Evolutionary conservation across 1,284 basidiomycete genomes (phyloP).

Genomic region (Phlebopus sp.): DNA sequence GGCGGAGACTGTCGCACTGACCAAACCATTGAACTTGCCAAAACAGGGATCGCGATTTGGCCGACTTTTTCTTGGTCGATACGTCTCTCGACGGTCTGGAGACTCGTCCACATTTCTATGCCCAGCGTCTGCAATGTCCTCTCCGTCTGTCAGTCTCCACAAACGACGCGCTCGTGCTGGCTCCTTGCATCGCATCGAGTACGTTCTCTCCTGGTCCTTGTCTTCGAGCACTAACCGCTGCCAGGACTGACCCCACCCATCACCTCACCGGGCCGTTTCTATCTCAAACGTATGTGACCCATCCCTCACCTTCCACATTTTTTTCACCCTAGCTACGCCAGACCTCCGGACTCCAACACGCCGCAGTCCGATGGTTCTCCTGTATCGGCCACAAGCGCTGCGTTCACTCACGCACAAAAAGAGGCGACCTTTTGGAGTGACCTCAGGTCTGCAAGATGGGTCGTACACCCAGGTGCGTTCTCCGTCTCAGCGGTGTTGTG

Average conservation of each 20-base stretch:
- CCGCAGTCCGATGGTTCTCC: constrained; percentile 30
- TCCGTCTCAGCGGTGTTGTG: not conserved
- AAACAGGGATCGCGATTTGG: not conserved
- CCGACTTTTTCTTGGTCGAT: not conserved
- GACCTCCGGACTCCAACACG: constrained; percentile 41
- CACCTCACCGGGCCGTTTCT: constrained; percentile 60
- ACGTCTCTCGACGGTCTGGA: not conserved
- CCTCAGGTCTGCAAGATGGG: constrained; percentile 63
- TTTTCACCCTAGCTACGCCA: constrained; percentile 14
- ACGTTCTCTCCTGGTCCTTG: constrained; percentile 10
- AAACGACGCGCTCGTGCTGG: constrained; percentile 17
- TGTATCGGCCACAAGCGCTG: constrained; percentile 2
- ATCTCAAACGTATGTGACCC: constrained; percentile 53
- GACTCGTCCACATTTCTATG: not conserved
- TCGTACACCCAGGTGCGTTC: constrained; percentile 66
- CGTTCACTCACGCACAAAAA: constrained; percentile 25
- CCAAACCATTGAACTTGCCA: not conserved
- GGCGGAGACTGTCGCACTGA: too few relatives aligned
- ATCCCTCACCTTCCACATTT: not conserved
- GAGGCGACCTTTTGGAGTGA: constrained; percentile 30
- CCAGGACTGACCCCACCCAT: constrained; percentile 51
- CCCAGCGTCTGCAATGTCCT: not conserved
- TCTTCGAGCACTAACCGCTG: not conserved
- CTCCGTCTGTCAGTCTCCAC: constrained; percentile 2
- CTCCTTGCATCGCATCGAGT: constrained; percentile 35